phyloP scores from a whole-genome alignment of 2,329 filamentous ascomycete genomes.

The Aspergillus transmontanensis region DNA sequence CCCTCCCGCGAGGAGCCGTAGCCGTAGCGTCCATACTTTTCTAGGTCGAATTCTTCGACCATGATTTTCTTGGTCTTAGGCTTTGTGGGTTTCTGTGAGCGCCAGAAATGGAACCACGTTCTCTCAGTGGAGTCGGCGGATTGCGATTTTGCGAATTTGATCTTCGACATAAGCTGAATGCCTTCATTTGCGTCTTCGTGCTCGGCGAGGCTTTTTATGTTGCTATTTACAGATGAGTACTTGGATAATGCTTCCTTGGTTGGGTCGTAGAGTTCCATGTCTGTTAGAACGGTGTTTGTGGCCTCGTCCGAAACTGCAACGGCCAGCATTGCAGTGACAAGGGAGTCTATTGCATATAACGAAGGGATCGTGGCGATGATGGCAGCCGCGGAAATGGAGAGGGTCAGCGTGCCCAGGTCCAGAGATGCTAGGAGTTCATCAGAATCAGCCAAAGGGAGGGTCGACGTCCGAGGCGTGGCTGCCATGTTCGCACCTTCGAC shows the following conservation, averaged over 20 bases:
- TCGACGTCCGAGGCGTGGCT: conserved; percentile 41
- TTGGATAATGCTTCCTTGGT: conserved; percentile 16
- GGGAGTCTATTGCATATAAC: conserved; percentile 51
- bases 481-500: conserved; percentile 36
- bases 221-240: conserved; percentile 11
- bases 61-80: conserved; percentile 33
- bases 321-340: conserved; percentile 49
- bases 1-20: conserved; percentile 38
- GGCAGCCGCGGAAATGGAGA: conserved; percentile 43
- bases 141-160: conserved; percentile 29
- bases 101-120: conserved; percentile 23
- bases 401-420: conserved; percentile 44
- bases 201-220: conserved; percentile 42
- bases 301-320: conserved; percentile 48
- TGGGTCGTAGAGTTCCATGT: conserved; percentile 35
- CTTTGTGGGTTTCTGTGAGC: conserved; percentile 15
- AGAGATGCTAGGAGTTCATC: conserved; percentile 46
- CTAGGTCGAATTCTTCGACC: conserved; percentile 49
- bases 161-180: conserved; percentile 37
- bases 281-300: conserved; percentile 41
- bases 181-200: conserved; percentile 45
- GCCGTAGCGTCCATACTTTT: conserved; percentile 46
- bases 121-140: conserved; percentile 13
- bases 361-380: conserved; percentile 47
- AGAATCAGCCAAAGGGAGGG: conserved; percentile 41